phyloP scores from a whole-genome alignment of 2,329 filamentous ascomycete genomes.

The Rugonectria rugulosa region DNA sequence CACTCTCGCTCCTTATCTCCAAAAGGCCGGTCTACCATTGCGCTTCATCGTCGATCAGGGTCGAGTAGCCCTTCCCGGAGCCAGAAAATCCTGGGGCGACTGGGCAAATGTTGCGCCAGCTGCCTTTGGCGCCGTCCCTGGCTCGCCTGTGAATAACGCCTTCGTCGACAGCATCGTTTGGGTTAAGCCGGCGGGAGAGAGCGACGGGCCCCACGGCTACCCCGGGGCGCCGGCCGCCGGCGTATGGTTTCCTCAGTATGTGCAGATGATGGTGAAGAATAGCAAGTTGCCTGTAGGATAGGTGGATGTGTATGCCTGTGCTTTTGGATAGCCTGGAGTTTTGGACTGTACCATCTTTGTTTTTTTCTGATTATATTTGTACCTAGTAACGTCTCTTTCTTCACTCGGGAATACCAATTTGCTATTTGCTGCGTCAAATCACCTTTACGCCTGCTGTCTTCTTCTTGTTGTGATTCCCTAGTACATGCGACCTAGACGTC shows the following conservation, averaged over 20 bases:
- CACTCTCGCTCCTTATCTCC: not conserved
- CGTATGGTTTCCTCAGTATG: constrained; percentile 13
- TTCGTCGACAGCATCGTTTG: constrained; percentile 15
- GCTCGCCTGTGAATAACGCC: not conserved
- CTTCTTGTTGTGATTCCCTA: no score
- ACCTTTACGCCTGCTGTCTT: no score
- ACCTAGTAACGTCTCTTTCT: not conserved
- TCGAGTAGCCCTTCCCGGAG: constrained; percentile 8
- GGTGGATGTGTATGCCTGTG: no score
- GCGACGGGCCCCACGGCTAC: constrained; percentile 4
- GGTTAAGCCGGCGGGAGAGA: constrained; percentile 16
- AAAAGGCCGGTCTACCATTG: constrained; percentile 1
- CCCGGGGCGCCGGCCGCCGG: constrained; percentile 4
- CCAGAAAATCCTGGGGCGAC: not conserved
- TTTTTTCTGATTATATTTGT: not conserved
- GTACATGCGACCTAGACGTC: no score
- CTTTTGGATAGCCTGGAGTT: no score
- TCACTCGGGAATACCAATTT: no score
- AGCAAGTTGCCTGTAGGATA: not conserved
- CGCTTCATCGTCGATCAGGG: constrained; percentile 20
- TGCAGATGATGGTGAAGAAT: constrained; percentile 16
- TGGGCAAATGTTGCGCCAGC: constrained; percentile 11
- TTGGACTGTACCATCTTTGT: not conserved
- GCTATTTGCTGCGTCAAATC: no score
- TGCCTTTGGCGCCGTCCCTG: constrained; percentile 2